Evolutionary conservation across 495 filamentous ascomycete genomes (phyloP).

Genomic region (Ramalina intermedia): DNA sequence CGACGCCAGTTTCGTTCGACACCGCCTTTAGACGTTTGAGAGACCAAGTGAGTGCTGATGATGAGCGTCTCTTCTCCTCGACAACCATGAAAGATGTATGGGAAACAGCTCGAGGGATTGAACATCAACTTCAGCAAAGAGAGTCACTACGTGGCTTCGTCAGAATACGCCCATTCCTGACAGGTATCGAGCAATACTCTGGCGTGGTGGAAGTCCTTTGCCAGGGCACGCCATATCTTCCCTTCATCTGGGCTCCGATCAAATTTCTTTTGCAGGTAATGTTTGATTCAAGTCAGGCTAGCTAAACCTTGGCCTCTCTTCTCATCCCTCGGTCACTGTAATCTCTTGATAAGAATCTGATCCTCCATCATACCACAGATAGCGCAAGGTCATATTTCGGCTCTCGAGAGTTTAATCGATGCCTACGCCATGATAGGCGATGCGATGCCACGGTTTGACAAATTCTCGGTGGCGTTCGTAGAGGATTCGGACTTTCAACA

Average conservation of each 20-base stretch:
- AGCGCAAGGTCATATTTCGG: slow-evolving; percentile 21
- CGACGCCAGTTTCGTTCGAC: slow-evolving; percentile 6
- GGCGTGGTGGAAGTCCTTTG: slow-evolving; percentile 27
- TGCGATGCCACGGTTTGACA: slow-evolving; percentile 24
- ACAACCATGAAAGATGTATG: slow-evolving; percentile 24
- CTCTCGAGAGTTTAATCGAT: slow-evolving; percentile 27
- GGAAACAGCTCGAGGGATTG: slow-evolving; percentile 21
- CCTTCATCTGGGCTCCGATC: slow-evolving; percentile 34
- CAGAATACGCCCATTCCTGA: slow-evolving; percentile 25
- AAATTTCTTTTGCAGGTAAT: slow-evolving; percentile 26
- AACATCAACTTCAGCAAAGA: slow-evolving; percentile 22
- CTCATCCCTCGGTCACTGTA: background rate
- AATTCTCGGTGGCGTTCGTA: slow-evolving; percentile 16
- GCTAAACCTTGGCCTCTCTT: no score
- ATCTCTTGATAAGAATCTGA: background rate
- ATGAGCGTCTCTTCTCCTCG: slow-evolving; percentile 16
- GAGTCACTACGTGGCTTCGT: slow-evolving; percentile 25
- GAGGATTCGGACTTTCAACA: slow-evolving; percentile 23
- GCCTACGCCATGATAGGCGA: slow-evolving; percentile 27
- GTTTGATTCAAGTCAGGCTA: no score
- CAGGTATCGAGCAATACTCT: slow-evolving; percentile 25
- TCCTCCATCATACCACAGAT: slow-evolving; percentile 6
- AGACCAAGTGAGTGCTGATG: slow-evolving; percentile 15
- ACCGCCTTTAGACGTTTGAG: slow-evolving; percentile 22
- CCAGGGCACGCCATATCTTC: slow-evolving; percentile 30